Conservation (phyloP, 257 asterid species). For the Voacanga thouarsii region DNA sequence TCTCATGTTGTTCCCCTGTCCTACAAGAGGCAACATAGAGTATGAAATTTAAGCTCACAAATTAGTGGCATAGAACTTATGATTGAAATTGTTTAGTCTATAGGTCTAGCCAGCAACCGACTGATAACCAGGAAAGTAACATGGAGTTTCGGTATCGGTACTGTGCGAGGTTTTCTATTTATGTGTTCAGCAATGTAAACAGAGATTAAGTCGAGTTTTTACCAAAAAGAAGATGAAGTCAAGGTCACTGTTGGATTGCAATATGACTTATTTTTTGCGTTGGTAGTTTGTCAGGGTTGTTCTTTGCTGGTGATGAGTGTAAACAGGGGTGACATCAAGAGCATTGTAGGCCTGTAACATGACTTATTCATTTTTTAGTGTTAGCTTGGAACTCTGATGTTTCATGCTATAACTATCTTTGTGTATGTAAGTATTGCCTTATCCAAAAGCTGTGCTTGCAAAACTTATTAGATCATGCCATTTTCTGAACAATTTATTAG, state of each 20-base stretch:
- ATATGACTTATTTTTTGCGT: not conserved
- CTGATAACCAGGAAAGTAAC: not conserved
- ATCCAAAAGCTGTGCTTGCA: not conserved
- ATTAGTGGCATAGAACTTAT: not conserved
- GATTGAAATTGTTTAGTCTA: not conserved
- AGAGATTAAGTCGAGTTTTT: not conserved
- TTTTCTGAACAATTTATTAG: not conserved
- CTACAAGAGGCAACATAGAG: not conserved
- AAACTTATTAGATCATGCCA: not conserved
- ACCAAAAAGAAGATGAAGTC: not conserved
- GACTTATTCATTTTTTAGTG: not conserved
- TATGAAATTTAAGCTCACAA: not conserved
- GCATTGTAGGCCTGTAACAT: not conserved
- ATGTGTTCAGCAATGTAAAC: not conserved
- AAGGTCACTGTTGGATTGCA: not conserved
- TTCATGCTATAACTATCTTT: not conserved
- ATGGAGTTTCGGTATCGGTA: not conserved
- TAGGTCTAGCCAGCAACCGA: not conserved
- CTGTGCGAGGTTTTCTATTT: not conserved
- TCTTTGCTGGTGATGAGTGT: not conserved
- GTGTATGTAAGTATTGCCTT: not conserved
- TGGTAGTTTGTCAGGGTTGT: not conserved
- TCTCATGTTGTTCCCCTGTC: not conserved
- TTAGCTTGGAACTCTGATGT: not conserved
- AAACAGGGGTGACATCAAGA: not conserved